Conservation (phyloP, 2,329 filamentous ascomycete species). For the Tolypocladium endophyticum region DNA sequence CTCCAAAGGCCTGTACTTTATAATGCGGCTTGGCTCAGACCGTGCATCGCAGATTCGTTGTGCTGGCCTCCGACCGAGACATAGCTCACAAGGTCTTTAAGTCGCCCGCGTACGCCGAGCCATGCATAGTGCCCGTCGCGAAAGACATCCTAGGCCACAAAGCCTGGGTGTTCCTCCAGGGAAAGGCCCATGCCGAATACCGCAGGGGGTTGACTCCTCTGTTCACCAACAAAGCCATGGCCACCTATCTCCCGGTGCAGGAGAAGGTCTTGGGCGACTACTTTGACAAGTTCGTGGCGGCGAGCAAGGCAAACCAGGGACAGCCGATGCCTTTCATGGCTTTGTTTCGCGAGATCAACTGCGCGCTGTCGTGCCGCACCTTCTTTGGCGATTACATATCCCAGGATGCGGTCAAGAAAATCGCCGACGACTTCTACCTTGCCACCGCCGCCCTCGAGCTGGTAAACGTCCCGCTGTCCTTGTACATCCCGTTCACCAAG, state of each 20-base stretch:
- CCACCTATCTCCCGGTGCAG: conserved; percentile 61
- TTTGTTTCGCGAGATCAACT: conserved; percentile 67
- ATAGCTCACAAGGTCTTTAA: conserved; percentile 77
- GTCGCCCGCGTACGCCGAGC: conserved; percentile 62
- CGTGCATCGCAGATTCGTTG: conserved; percentile 52
- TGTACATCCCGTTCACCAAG: conserved; percentile 68
- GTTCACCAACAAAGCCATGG: conserved; percentile 63
- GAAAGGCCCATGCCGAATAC: conserved; percentile 66
- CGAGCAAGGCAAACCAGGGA: conserved; percentile 40
- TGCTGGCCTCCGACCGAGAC: conserved; percentile 67
- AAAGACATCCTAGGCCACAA: conserved; percentile 61
- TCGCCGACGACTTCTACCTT: conserved; percentile 69
- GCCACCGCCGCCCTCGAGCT: conserved; percentile 70
- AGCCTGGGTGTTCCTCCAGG: conserved; percentile 73
- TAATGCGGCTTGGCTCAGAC: not conserved
- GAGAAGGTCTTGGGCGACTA: conserved; percentile 64
- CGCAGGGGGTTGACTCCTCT: conserved; percentile 64
- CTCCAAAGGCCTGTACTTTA: fast-evolving
- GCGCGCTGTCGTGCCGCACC: conserved; percentile 65
- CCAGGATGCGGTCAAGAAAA: conserved; percentile 59
- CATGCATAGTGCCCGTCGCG: conserved; percentile 67
- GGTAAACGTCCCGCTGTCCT: conserved; percentile 60
- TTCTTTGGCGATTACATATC: conserved; percentile 75
- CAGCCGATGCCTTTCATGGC: conserved; percentile 59
- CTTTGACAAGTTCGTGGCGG: conserved; percentile 55